Evolutionary conservation across 2,329 filamentous ascomycete genomes (phyloP).

Genomic region (Phialophora verrucosa): DNA sequence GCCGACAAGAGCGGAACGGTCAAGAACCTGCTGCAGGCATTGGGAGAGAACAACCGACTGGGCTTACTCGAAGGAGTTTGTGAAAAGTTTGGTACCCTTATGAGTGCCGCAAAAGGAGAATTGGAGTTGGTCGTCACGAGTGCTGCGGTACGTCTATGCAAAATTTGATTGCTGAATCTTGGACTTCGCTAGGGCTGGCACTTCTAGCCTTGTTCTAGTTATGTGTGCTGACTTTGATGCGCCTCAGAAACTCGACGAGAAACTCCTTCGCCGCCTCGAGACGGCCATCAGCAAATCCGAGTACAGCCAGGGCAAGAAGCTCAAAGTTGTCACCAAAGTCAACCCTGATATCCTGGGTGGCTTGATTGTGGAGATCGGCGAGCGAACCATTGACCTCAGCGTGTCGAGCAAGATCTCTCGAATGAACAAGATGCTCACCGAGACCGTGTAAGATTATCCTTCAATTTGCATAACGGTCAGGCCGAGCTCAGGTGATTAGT

Average conservation of each 20-base stretch:
- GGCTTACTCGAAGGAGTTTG: slow-evolving; percentile 79
- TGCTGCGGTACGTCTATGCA: slow-evolving; percentile 71
- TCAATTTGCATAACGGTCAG: not conserved
- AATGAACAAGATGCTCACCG: slow-evolving; percentile 99
- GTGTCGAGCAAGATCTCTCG: slow-evolving; percentile 93
- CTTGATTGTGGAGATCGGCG: slow-evolving; percentile 92
- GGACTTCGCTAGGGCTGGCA: not conserved
- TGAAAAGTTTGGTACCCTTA: slow-evolving; percentile 85
- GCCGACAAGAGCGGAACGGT: slow-evolving; percentile 76
- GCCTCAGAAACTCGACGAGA: slow-evolving; percentile 78
- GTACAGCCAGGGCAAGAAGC: slow-evolving; percentile 92
- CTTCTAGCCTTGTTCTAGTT: not conserved
- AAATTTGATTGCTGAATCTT: not conserved
- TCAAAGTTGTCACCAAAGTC: slow-evolving; percentile 95
- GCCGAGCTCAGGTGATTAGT: not conserved
- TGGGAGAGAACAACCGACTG: slow-evolving; percentile 96
- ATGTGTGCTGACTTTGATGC: slow-evolving; percentile 3
- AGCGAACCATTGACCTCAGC: slow-evolving; percentile 97
- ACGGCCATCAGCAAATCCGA: slow-evolving; percentile 84
- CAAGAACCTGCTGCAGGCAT: slow-evolving; percentile 89
- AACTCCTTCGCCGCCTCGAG: slow-evolving; percentile 85
- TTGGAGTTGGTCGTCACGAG: slow-evolving; percentile 90
- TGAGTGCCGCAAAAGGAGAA: slow-evolving; percentile 89
- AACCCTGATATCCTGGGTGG: slow-evolving; percentile 94
- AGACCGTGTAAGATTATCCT: slow-evolving; percentile 75